Percentiles rank a stretch among this genome's conserved stretches.
phyloP scores from a whole-genome alignment of 805 yeast species.

The Candida xiaguanensis region DNA sequence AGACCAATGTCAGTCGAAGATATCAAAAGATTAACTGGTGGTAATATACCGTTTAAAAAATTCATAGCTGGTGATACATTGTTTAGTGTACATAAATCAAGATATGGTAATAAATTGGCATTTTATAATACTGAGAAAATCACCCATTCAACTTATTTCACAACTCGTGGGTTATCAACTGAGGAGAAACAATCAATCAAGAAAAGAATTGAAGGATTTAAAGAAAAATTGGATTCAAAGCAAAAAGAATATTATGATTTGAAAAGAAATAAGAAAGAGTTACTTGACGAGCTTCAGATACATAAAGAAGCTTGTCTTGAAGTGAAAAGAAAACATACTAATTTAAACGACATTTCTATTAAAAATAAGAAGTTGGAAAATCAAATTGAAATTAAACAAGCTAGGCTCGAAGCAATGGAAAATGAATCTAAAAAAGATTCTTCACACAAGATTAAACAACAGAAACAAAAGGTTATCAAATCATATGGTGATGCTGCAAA shows the following conservation, averaged over 20 bases:
- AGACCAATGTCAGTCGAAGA: constrained; percentile 41
- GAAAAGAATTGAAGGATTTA: background rate
- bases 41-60: constrained; percentile 47
- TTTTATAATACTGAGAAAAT: constrained; percentile 39
- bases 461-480: constrained; percentile 23
- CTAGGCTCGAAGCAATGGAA: constrained; percentile 28
- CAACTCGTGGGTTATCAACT: constrained; percentile 29
- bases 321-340: constrained; percentile 12
- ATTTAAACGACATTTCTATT: constrained; percentile 12
- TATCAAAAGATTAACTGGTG: constrained; percentile 36
- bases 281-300: constrained; percentile 6
- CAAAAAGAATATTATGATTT: constrained; percentile 1
- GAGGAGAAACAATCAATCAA: constrained; percentile 13
- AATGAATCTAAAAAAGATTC: constrained; percentile 41
- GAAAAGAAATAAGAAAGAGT: background rate
- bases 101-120: constrained; percentile 59
- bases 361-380: constrained; percentile 17
- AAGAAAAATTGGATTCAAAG: constrained; percentile 11
- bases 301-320: constrained; percentile 11
- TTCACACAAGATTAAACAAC: constrained; percentile 32
- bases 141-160: constrained; percentile 26
- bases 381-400: constrained; percentile 21
- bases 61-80: constrained; percentile 58
- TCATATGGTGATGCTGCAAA: constrained; percentile 14
- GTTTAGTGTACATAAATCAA: constrained; percentile 52